These are phyloP conservation scores for Cicer chorassanicum DNA, from an alignment of 306 rosid genomes.

Conservation along the genomic window DNA sequence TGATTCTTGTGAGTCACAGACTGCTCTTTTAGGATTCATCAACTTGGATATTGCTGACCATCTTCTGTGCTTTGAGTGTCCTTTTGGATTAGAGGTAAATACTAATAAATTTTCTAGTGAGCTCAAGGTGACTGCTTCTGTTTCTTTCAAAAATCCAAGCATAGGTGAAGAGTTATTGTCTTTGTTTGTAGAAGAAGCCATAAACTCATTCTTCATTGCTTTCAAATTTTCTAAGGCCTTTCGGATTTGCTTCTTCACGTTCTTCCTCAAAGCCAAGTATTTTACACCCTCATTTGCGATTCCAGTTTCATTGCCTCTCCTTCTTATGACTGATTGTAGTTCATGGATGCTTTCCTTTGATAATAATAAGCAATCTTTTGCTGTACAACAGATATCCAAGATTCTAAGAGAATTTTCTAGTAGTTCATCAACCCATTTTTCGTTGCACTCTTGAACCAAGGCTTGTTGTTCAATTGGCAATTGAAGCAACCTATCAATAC, in stretches of 20 bases:
- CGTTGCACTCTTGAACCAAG: constrained; percentile 39
- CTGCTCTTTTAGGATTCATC: constrained; percentile 41
- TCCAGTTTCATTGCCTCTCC: constrained; percentile 32
- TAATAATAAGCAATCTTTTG: constrained; percentile 38
- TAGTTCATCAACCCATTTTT: constrained; percentile 35
- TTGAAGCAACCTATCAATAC: constrained; percentile 44
- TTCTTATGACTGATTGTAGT: constrained; percentile 46
- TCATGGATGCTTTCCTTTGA: constrained; percentile 45
- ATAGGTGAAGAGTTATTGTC: background rate
- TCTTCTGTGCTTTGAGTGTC: constrained; percentile 29
- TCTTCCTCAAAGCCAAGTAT: constrained; percentile 44
- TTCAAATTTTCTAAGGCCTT: constrained; percentile 44
- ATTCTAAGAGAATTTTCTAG: constrained; percentile 44
- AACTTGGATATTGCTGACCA: constrained; percentile 49
- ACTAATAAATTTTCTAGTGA: constrained; percentile 41
- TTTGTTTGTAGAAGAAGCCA: constrained; percentile 25
- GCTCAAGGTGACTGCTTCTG: constrained; percentile 37
- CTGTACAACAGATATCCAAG: constrained; percentile 38
- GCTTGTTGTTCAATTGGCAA: constrained; percentile 39
- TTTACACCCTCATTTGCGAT: constrained; percentile 24
- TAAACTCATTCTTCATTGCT: constrained; percentile 28
- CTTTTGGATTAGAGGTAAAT: constrained; percentile 37
- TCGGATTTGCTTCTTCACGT: constrained; percentile 36
- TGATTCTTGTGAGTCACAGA: constrained; percentile 35
- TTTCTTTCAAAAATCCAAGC: constrained; percentile 39